Evolutionary conservation across 257 asterid genomes (phyloP).

Genomic region (Paulownia fortunei): DNA sequence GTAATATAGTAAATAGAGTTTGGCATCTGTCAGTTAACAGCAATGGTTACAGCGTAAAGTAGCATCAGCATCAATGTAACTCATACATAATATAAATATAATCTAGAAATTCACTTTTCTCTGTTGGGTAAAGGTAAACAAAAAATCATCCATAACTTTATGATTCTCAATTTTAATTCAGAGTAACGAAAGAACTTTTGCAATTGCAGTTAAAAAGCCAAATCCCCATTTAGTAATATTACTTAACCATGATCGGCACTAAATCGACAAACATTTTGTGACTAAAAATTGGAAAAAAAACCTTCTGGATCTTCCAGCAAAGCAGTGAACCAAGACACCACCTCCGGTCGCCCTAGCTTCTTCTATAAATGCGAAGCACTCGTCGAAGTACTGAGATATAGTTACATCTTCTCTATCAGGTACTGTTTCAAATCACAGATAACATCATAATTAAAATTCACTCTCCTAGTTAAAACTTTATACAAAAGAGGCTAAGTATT

Average conservation of each 20-base stretch:
- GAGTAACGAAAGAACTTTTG: neutral
- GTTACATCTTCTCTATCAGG: conserved; percentile 58
- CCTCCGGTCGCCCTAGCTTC: conserved; percentile 75
- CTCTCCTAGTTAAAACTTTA: neutral
- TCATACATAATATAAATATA: neutral
- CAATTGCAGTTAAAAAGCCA: neutral
- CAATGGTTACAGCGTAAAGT: neutral
- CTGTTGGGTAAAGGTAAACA: too few relatives aligned
- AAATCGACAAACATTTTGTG: neutral
- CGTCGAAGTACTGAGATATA: conserved; percentile 65
- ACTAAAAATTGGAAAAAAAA: conserved; percentile 25
- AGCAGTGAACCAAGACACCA: conserved; percentile 84
- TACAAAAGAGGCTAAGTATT: neutral
- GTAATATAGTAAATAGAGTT: neutral
- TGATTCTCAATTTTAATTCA: neutral
- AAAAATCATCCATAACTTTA: neutral
- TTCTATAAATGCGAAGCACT: conserved; percentile 79
- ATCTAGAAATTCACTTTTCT: neutral
- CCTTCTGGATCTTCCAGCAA: conserved; percentile 93
- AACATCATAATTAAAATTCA: neutral
- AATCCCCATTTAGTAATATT: neutral
- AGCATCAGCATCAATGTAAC: neutral
- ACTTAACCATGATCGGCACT: neutral
- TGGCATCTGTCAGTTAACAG: neutral
- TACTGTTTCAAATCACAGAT: conserved; percentile 56